Evolutionary conservation across 148 eudicot species (phyloP).

Genomic region (Oxyria digyna): DNA sequence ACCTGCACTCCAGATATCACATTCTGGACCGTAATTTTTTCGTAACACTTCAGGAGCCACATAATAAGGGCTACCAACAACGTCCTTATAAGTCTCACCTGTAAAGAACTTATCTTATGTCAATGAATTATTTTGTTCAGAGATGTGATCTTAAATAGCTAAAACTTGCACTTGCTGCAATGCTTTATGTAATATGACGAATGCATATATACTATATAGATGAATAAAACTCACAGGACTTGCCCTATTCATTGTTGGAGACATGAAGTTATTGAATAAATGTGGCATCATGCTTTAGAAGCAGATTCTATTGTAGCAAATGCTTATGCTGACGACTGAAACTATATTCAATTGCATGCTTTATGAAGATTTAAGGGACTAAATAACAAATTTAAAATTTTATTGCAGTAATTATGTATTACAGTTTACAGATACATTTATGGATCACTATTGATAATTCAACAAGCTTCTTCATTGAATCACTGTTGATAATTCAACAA

Average conservation of each 20-base stretch:
- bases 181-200: no score
- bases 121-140: not conserved
- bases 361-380: no score
- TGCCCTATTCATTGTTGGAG: not conserved
- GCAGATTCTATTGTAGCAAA: no score
- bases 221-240: not conserved
- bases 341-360: not conserved
- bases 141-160: not conserved
- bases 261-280: not conserved
- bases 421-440: not conserved
- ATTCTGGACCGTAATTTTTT: not conserved
- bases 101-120: not conserved
- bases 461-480: not conserved
- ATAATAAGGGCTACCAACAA: constrained; percentile 4
- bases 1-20: constrained; percentile 3
- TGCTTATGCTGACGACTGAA: not conserved
- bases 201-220: no score
- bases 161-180: not conserved
- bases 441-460: not conserved
- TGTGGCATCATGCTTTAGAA: no score
- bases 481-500: not conserved
- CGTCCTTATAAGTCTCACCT: not conserved
- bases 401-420: not conserved
- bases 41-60: constrained; percentile 4
- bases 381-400: no score